phyloP scores from a whole-genome alignment of 2,329 filamentous ascomycete species.

The Ambrosiella cleistominuta region DNA sequence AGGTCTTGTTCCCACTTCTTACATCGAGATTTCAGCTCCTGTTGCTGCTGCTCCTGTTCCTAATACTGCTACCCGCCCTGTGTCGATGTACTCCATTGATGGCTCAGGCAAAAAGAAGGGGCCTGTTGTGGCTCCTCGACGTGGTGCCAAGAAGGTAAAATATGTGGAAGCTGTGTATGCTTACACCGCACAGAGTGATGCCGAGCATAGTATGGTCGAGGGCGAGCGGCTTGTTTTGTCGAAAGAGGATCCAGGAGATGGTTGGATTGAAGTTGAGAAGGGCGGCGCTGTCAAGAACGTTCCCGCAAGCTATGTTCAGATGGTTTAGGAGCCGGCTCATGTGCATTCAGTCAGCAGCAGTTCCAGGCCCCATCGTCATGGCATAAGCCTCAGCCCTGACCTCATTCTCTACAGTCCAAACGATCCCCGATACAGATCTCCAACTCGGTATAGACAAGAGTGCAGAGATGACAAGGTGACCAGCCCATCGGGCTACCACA shows the following conservation, averaged over 20 bases:
- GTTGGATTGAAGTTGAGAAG: slow-evolving; percentile 93
- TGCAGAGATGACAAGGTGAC: not conserved
- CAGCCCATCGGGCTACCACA: not conserved
- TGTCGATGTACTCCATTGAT: slow-evolving; percentile 50
- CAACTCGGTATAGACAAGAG: not conserved
- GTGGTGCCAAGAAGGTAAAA: slow-evolving; percentile 82
- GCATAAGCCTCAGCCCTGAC: slow-evolving; percentile 2
- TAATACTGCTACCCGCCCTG: slow-evolving; percentile 45
- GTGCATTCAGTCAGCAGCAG: slow-evolving; percentile 1
- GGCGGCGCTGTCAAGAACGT: slow-evolving; percentile 76
- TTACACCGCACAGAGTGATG: slow-evolving; percentile 69
- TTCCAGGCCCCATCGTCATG: not conserved
- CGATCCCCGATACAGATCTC: not conserved
- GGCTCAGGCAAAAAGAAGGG: slow-evolving; percentile 60
- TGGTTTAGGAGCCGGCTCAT: slow-evolving; percentile 32
- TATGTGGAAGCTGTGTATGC: slow-evolving; percentile 90
- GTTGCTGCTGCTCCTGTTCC: slow-evolving; percentile 22
- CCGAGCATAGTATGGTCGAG: slow-evolving; percentile 77
- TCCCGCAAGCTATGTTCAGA: slow-evolving; percentile 81
- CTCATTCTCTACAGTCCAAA: slow-evolving; percentile 8
- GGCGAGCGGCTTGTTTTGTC: slow-evolving; percentile 86
- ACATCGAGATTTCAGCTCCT: slow-evolving; percentile 50
- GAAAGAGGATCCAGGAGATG: slow-evolving; percentile 75
- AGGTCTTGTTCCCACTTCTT: slow-evolving; percentile 74
- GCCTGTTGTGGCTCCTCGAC: slow-evolving; percentile 73